These are phyloP conservation scores for Neurospora sp. DNA, from an alignment of 495 filamentous ascomycete genomes.

Conservation along the genomic window DNA sequence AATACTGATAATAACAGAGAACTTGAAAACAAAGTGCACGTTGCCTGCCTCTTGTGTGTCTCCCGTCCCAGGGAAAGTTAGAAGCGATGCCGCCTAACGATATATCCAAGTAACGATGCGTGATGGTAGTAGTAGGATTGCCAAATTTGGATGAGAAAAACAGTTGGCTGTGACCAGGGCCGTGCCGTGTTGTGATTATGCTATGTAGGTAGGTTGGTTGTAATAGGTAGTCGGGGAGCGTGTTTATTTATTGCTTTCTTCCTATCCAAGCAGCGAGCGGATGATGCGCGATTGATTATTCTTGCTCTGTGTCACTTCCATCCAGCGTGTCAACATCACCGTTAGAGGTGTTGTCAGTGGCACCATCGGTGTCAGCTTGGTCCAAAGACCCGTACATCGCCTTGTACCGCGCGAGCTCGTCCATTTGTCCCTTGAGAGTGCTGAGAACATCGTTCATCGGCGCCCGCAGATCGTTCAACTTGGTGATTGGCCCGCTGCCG, in stretches of 20 bases:
- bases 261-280: background rate
- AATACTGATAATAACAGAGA: background rate
- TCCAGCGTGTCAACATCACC: constrained; percentile 4
- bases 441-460: constrained; percentile 39
- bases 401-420: constrained; percentile 39
- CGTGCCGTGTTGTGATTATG: background rate
- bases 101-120: background rate
- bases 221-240: background rate
- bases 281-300: constrained; percentile 6
- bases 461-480: constrained; percentile 37
- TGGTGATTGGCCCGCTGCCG: constrained; percentile 24
- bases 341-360: background rate
- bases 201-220: background rate
- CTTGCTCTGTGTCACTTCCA: constrained; percentile 23
- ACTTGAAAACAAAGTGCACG: background rate
- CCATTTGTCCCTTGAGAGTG: constrained; percentile 30
- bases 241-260: background rate
- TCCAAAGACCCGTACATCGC: constrained; percentile 30
- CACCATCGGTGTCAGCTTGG: background rate
- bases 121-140: background rate
- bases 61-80: background rate
- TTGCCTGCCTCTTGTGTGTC: background rate
- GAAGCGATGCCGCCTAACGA: background rate
- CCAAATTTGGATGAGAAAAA: background rate
- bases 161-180: background rate